Evolutionary conservation across 1,284 basidiomycete genomes (phyloP).

Genomic region (Moniliophthora roreri): DNA sequence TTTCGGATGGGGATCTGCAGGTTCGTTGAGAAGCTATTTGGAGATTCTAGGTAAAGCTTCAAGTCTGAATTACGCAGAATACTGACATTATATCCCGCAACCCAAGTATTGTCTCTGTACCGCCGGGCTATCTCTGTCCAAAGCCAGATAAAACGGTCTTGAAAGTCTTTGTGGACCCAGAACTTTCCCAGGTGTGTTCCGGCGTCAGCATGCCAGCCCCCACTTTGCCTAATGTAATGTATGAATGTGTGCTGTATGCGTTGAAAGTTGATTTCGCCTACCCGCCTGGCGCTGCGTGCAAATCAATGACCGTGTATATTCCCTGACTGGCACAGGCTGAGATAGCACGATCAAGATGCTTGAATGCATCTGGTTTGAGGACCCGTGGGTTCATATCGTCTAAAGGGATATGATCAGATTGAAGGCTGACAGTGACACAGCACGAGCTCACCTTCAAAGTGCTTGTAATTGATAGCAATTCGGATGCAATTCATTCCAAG

Average conservation of each 20-base stretch:
- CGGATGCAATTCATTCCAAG: conserved; percentile 66
- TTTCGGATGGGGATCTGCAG: conserved; percentile 55
- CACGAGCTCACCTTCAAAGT: conserved; percentile 46
- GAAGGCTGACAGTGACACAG: not conserved
- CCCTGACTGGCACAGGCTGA: conserved; percentile 55
- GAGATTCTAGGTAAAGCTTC: not conserved
- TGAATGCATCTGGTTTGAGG: conserved; percentile 52
- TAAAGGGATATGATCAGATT: conserved; percentile 14
- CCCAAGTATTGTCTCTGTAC: conserved; percentile 69
- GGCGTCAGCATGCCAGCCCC: conserved; percentile 39
- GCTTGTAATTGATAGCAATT: conserved; percentile 56
- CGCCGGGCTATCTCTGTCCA: conserved; percentile 69
- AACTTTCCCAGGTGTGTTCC: conserved; percentile 41
- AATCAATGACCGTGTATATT: conserved; percentile 57
- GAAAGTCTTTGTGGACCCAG: conserved; percentile 78
- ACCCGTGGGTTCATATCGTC: conserved; percentile 61
- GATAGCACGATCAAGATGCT: conserved; percentile 53
- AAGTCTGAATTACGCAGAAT: too few relatives aligned
- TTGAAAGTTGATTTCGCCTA: conserved; percentile 14
- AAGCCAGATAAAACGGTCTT: conserved; percentile 68
- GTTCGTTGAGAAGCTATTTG: conserved; percentile 58
- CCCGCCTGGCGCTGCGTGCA: conserved; percentile 62
- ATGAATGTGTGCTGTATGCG: too few relatives aligned
- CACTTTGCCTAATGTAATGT: conserved; percentile 28
- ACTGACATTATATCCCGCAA: conserved; percentile 66